These are phyloP conservation scores for Penicillium goetzii DNA, from an alignment of 495 filamentous ascomycete species.

Conservation along the genomic window DNA sequence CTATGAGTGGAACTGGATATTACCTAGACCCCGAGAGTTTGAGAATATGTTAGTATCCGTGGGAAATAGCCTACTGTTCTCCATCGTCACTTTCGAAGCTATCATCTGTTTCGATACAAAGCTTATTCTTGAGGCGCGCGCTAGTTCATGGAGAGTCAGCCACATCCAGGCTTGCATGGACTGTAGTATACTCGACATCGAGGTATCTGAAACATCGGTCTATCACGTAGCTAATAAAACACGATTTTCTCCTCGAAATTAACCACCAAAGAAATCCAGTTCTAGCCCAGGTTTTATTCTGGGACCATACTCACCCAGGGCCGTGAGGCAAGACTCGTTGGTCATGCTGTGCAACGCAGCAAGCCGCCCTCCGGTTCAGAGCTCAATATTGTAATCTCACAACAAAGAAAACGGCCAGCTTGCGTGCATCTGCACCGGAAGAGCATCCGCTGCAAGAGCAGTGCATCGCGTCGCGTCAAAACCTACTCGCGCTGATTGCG, in stretches of 20 bases:
- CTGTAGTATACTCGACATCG: neutral
- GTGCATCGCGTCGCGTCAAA: slow-evolving; percentile 8
- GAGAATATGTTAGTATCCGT: slow-evolving; percentile 2
- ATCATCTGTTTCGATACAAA: neutral
- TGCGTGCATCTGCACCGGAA: slow-evolving; percentile 24
- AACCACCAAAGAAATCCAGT: neutral
- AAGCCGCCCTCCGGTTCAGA: slow-evolving; percentile 18
- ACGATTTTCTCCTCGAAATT: no score
- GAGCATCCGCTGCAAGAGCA: neutral
- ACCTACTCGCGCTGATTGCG: slow-evolving; percentile 10
- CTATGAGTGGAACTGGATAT: neutral
- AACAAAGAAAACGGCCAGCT: slow-evolving; percentile 19
- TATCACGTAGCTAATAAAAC: neutral
- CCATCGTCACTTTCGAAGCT: neutral
- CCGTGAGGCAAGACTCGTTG: slow-evolving; percentile 12
- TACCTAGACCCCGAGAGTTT: neutral
- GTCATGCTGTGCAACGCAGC: slow-evolving; percentile 23
- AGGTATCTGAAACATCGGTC: neutral
- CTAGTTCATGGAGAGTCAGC: neutral
- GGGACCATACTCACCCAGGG: neutral
- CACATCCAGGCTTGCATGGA: neutral
- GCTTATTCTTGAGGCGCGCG: neutral
- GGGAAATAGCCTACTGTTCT: neutral
- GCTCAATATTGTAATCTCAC: slow-evolving; percentile 16
- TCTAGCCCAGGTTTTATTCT: neutral